Conservation (phyloP, 108 stramenopile species). For the Fistulifera pelliculosa region DNA sequence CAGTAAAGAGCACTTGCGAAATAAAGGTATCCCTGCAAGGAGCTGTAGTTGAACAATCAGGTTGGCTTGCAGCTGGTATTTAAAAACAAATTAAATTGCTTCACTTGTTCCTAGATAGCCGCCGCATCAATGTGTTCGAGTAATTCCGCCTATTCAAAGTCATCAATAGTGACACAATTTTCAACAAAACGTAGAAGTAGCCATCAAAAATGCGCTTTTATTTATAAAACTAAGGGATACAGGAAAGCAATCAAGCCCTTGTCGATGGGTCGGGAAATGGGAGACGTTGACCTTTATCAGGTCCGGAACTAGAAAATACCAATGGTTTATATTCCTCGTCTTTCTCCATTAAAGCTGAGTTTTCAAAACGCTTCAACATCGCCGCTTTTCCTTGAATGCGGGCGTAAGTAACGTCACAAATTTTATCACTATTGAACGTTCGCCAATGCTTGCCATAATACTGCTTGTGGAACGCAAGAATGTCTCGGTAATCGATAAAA, state of each 20-base stretch:
- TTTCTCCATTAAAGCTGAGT: constrained; percentile 96
- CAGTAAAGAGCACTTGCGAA: constrained; percentile 73
- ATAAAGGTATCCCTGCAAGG: constrained; percentile 36
- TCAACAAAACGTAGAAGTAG: too few species aligned
- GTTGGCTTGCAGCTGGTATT: too few species aligned
- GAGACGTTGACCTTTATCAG: constrained; percentile 38
- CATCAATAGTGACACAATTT: too few species aligned
- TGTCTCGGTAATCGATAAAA: constrained; percentile 86
- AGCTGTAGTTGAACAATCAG: too few species aligned
- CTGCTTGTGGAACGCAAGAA: constrained; percentile 78
- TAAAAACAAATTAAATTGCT: too few species aligned
- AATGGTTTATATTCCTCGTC: constrained; percentile 94
- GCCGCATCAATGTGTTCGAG: too few species aligned
- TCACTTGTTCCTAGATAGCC: too few species aligned
- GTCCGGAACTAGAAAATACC: constrained; percentile 65
- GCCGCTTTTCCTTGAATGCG: constrained; percentile 97
- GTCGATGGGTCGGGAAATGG: constrained; percentile 26
- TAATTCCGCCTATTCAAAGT: too few species aligned
- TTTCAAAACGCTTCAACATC: constrained; percentile 97
- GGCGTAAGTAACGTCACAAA: constrained; percentile 96
- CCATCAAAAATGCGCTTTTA: too few species aligned
- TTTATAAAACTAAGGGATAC: too few species aligned
- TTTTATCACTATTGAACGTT: constrained; percentile 96
- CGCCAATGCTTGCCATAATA: constrained; percentile 93
- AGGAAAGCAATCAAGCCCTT: too few species aligned